Evolutionary conservation across 805 yeast species (phyloP).

Genomic region (Metschnikowia gelsemii): DNA sequence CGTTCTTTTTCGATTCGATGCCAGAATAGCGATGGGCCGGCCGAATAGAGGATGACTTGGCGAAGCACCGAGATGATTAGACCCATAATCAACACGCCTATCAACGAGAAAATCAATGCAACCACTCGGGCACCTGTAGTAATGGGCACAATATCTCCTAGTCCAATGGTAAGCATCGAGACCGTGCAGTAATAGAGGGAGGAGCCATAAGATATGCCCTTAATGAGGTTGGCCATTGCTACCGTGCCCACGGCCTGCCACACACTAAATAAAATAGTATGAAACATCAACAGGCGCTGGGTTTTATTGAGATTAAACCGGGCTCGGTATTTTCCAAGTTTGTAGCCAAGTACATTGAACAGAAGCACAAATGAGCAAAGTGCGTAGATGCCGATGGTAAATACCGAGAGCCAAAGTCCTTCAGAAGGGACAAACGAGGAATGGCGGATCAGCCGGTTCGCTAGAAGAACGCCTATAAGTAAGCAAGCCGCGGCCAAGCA

Average conservation of each 20-base stretch:
- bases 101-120: constrained; percentile 59
- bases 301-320: constrained; percentile 62
- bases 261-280: constrained; percentile 58
- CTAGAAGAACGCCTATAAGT: constrained; percentile 45
- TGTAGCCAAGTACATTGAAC: constrained; percentile 63
- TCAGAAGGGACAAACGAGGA: constrained; percentile 36
- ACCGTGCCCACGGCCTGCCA: constrained; percentile 74
- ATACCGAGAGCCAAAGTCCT: constrained; percentile 78
- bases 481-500: constrained; percentile 55
- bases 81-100: constrained; percentile 74
- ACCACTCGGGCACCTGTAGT: constrained; percentile 56
- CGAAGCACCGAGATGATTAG: constrained; percentile 69
- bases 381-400: constrained; percentile 63
- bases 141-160: constrained; percentile 68
- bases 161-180: constrained; percentile 74
- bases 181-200: constrained; percentile 72
- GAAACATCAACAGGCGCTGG: constrained; percentile 73
- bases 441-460: constrained; percentile 21
- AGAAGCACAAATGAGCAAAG: constrained; percentile 52
- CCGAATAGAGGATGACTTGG: constrained; percentile 58
- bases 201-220: constrained; percentile 51
- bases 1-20: constrained; percentile 59
- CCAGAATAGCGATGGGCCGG: constrained; percentile 65
- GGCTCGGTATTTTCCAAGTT: constrained; percentile 61
- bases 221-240: constrained; percentile 40